Conservation (phyloP, 805 yeast species). For the Jamesozyma hellenica region DNA sequence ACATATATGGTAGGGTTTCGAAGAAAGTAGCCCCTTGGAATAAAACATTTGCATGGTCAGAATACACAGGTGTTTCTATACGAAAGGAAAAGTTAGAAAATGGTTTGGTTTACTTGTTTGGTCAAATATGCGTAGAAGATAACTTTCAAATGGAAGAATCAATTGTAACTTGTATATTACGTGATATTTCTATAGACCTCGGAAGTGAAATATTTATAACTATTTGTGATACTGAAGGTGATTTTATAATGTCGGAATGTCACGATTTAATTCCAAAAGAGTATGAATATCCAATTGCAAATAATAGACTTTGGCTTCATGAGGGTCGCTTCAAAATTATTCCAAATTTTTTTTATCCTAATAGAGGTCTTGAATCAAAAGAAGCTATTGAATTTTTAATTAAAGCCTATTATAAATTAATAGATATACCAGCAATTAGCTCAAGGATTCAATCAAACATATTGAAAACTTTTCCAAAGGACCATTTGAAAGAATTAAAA, state of each 20-base stretch:
- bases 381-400: conserved; percentile 36
- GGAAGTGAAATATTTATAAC: conserved; percentile 35
- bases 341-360: conserved; percentile 30
- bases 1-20: conserved; percentile 1
- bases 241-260: conserved; percentile 42
- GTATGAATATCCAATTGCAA: conserved; percentile 34
- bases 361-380: conserved; percentile 28
- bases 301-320: conserved; percentile 46
- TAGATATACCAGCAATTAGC: conserved; percentile 18
- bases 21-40: conserved; percentile 30
- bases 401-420: conserved; percentile 30
- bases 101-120: conserved; percentile 20
- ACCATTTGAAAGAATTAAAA: conserved; percentile 22
- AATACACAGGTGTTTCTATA: conserved; percentile 19
- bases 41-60: conserved; percentile 36
- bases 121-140: conserved; percentile 32
- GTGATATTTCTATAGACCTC: conserved; percentile 26
- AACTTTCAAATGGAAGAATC: conserved; percentile 37
- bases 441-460: conserved; percentile 10
- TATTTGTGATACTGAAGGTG: conserved; percentile 46
- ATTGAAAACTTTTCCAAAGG: conserved; percentile 23
- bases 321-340: conserved; percentile 32
- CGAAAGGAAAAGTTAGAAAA: conserved; percentile 10
- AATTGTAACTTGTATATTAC: conserved; percentile 34
- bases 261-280: conserved; percentile 36